These are phyloP conservation scores for Sugiyamaella pinicola DNA, from an alignment of 1,139 yeast genomes.

Conservation along the genomic window DNA sequence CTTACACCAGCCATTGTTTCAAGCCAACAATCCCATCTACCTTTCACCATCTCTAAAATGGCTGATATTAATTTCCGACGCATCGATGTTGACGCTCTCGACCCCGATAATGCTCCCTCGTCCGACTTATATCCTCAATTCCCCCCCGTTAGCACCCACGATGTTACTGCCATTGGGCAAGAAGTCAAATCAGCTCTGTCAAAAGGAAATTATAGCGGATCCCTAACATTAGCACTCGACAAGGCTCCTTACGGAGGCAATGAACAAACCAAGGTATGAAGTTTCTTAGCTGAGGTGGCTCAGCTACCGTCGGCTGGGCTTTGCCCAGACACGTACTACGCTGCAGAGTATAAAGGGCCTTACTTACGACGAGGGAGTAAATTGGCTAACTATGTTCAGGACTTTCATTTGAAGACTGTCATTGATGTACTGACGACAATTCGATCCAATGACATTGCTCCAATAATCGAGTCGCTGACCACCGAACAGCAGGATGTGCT, in stretches of 20 bases:
- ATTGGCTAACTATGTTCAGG: slow-evolving; percentile 23
- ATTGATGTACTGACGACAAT: slow-evolving; percentile 74
- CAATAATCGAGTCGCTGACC: slow-evolving; percentile 59
- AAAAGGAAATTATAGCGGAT: slow-evolving; percentile 70
- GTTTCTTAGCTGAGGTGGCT: too few species aligned
- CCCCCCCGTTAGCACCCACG: slow-evolving; percentile 50
- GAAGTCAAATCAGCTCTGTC: slow-evolving; percentile 66
- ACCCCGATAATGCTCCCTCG: slow-evolving; percentile 72
- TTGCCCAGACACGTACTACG: slow-evolving; percentile 1
- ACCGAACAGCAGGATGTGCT: slow-evolving; percentile 74
- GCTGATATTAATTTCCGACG: slow-evolving; percentile 53
- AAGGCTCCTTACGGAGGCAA: slow-evolving; percentile 85
- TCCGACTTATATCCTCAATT: slow-evolving; percentile 64
- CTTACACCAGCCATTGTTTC: too few species aligned
- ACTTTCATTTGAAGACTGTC: slow-evolving; percentile 57
- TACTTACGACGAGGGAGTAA: too few species aligned
- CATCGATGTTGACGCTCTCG: slow-evolving; percentile 89
- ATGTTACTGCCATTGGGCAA: slow-evolving; percentile 57
- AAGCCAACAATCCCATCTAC: too few species aligned
- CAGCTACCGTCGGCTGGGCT: too few species aligned
- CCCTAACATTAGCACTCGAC: slow-evolving; percentile 63
- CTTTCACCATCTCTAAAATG: slow-evolving; percentile 31
- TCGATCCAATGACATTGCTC: slow-evolving; percentile 70
- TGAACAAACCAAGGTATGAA: slow-evolving; percentile 51
- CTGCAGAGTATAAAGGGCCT: too few species aligned